Base-by-base conservation (phyloP, 176 grass and related monocot species). In the Musa troglodytarum region DNA sequence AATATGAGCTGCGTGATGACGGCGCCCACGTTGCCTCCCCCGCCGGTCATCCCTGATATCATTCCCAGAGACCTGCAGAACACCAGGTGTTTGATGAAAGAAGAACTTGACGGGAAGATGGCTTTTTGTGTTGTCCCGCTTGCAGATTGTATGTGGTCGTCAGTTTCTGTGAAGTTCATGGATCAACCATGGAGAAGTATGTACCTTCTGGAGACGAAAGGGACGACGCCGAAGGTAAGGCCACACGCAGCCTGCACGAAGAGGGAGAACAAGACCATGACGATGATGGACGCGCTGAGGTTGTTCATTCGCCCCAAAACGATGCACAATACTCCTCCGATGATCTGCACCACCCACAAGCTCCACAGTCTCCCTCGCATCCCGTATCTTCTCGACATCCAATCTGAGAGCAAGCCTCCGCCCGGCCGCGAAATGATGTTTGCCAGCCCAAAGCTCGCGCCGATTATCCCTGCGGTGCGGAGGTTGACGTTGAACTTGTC, bases 331-430 rank as follows among this genome's bases (percentile, higher is more conserved):
- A 87, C 72, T 13, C 93, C 90, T 0, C 90, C 90, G 17, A 83
- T 6, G 79, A 82, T 90, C 81, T 93, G 93, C 73, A 97, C 84
- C 1, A 77, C 17, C 90, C 93, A 97, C 20, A 97, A 67, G 10
- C 93, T 90, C 93, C 89, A 97, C 77, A 97, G 66, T 85, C 93
- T 71, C n/a, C 93, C 93, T 49, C 90, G 77, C 90, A 97, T 97
- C 20, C 93, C 93, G 61, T 56, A 90, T 62, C 63, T 70, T 9
- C 11, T 4, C 12, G 93, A 97, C 16, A 97, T 83, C 82, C 79
- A 80, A 86, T 97, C 93, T 0, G 93, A 97, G 22, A 97, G 3
- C 49, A 80, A 74, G 1, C 93, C 93, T 0, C 93, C 93, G 11
- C 83, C 83, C 0, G 93, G 93, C 7, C 93, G 80, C 5, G 93